Evolutionary conservation across 2,329 filamentous ascomycete genomes (phyloP).

Genomic region (Scedosporium minutisporum): DNA sequence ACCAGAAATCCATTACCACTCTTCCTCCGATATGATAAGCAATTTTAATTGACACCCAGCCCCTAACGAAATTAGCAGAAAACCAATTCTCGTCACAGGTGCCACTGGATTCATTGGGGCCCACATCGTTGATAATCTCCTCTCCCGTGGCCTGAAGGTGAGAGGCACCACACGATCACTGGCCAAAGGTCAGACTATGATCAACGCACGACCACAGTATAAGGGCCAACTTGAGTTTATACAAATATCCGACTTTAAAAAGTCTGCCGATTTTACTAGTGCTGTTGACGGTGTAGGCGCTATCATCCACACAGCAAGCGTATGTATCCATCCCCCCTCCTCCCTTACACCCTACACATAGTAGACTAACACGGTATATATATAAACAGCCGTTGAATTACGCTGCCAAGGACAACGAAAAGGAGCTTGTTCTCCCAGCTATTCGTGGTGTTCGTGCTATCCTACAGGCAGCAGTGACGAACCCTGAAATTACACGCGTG

Average conservation of each 20-base stretch:
- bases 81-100: slow-evolving; percentile 27
- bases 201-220: slow-evolving; percentile 6
- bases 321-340: slow-evolving; percentile 3
- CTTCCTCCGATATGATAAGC: too few relatives aligned
- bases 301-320: slow-evolving; percentile 28
- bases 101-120: slow-evolving; percentile 32
- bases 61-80: not conserved
- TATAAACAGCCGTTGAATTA: slow-evolving; percentile 28
- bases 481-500: slow-evolving; percentile 18
- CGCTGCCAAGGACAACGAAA: slow-evolving; percentile 31
- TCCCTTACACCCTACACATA: too few relatives aligned
- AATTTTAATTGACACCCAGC: too few relatives aligned
- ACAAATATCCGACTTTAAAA: slow-evolving; percentile 21
- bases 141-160: slow-evolving; percentile 25
- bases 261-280: slow-evolving; percentile 13
- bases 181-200: slow-evolving; percentile 2
- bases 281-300: slow-evolving; percentile 17
- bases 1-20: too few relatives aligned
- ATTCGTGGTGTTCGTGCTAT: slow-evolving; percentile 34
- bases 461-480: slow-evolving; percentile 21
- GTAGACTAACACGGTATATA: too few relatives aligned
- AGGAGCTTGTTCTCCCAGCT: slow-evolving; percentile 33
- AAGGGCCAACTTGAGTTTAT: slow-evolving; percentile 20
- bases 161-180: slow-evolving; percentile 26
- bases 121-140: slow-evolving; percentile 25